Evolutionary conservation across 2,329 filamentous ascomycete species (phyloP).

Genomic region (Gnomoniopsis smithogilvyi): DNA sequence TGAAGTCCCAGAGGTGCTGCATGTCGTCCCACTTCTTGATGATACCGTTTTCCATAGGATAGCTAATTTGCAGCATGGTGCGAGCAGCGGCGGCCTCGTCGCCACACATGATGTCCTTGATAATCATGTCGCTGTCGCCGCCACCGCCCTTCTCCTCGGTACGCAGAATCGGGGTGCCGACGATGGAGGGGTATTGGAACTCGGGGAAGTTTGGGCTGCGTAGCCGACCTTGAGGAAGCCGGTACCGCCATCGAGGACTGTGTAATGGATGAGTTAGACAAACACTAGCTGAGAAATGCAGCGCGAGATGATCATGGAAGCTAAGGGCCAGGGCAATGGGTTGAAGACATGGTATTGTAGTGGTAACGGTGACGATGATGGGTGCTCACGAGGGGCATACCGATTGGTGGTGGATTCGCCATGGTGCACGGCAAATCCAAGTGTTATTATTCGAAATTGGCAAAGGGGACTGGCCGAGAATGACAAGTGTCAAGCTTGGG

Average conservation of each 20-base stretch:
- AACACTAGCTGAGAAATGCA: conserved; percentile 3
- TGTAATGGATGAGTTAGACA: conserved; percentile 7
- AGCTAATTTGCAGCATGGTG: conserved; percentile 97
- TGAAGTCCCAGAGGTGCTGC: conserved; percentile 99
- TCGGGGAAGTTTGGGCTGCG: conserved; percentile 98
- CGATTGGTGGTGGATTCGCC: conserved; percentile 52
- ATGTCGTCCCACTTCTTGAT: conserved; percentile 99
- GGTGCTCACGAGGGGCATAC: conserved; percentile 33
- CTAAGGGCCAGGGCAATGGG: conserved; percentile 1
- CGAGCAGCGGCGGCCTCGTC: conserved; percentile 95
- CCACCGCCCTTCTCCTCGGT: conserved; percentile 72
- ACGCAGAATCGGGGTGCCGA: conserved; percentile 94
- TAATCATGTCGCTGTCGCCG: conserved; percentile 55
- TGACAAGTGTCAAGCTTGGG: not conserved
- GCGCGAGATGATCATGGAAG: conserved; percentile 22
- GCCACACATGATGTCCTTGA: conserved; percentile 99
- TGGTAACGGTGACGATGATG: not conserved
- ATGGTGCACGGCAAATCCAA: conserved; percentile 35
- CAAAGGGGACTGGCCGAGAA: not conserved
- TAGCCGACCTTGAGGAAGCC: conserved; percentile 99
- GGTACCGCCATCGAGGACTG: conserved; percentile 98
- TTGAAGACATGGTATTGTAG: not conserved
- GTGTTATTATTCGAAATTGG: not conserved
- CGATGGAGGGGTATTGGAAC: conserved; percentile 96
- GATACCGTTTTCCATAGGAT: conserved; percentile 99